Percentiles rank a stretch among this genome's conserved stretches.
Conservation (phyloP, 768 basidiomycete species). For the Tricholoma sp. region DNA sequence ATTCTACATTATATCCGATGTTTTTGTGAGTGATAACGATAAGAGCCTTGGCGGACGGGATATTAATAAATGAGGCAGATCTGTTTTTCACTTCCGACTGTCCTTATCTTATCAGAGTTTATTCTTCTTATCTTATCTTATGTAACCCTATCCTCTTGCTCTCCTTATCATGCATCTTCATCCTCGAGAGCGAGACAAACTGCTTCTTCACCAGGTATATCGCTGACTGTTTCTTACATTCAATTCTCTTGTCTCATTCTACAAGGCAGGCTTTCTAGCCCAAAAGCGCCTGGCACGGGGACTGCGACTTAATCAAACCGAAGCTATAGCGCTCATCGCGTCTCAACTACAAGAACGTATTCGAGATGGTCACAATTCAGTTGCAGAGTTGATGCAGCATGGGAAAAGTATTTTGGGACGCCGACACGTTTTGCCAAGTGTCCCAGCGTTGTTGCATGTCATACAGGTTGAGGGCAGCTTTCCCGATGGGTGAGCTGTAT, state of each 20-base stretch:
- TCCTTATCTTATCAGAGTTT: constrained; percentile 7
- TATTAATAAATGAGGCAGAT: too few species aligned
- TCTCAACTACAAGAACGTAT: constrained; percentile 92
- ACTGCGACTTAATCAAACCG: constrained; percentile 77
- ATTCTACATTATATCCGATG: not conserved
- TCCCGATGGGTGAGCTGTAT: constrained; percentile 60
- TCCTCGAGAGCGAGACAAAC: constrained; percentile 72
- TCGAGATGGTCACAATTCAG: constrained; percentile 82
- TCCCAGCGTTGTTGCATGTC: constrained; percentile 70
- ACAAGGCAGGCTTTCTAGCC: constrained; percentile 79
- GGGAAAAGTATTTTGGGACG: constrained; percentile 87
- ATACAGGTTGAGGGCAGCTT: constrained; percentile 96
- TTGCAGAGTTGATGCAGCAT: constrained; percentile 88
- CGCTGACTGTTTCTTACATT: not conserved
- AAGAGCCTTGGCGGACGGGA: too few species aligned
- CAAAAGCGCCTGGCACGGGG: constrained; percentile 96
- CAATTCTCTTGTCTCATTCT: not conserved
- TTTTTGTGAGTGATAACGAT: too few species aligned
- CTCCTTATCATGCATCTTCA: constrained; percentile 53
- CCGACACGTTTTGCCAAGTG: constrained; percentile 82
- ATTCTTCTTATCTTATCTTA: constrained; percentile 8
- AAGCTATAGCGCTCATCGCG: constrained; percentile 86
- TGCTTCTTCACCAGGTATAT: constrained; percentile 64
- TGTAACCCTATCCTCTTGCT: not conserved
- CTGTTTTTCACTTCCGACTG: not conserved